A percentile compares a stretch with the other conserved stretches of the same genome.
phyloP scores from a whole-genome alignment of 192 early-diverging fungal species.

The Phlyctochytrium arcticum region DNA sequence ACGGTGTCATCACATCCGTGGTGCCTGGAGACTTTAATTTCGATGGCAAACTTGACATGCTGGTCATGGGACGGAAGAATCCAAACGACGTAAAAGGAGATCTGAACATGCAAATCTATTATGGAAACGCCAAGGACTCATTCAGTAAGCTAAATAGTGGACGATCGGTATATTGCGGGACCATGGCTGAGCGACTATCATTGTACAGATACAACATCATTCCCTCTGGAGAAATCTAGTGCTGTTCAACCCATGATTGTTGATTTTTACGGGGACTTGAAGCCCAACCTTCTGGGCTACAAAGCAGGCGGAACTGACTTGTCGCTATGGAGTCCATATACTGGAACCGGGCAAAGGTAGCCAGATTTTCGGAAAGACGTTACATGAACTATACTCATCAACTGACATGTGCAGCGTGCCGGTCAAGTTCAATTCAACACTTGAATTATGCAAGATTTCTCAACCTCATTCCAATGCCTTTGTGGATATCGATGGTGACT shows the following conservation, averaged over 20 bases:
- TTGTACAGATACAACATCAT: too few species aligned
- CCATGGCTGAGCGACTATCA: too few species aligned
- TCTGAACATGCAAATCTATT: conserved; percentile 60
- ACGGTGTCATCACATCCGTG: conserved; percentile 64
- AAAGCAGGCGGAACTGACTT: background rate
- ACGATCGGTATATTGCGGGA: too few species aligned
- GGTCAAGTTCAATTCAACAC: background rate
- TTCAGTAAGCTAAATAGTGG: conserved; percentile 56
- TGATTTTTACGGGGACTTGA: conserved; percentile 61
- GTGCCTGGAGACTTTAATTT: conserved; percentile 85
- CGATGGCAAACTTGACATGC: conserved; percentile 81
- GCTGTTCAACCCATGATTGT: conserved; percentile 55
- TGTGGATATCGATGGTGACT: conserved; percentile 91
- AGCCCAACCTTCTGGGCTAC: conserved; percentile 54
- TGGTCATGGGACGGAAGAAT: conserved; percentile 65
- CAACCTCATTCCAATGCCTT: conserved; percentile 90
- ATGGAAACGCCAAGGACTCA: conserved; percentile 61
- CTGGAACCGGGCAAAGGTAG: conserved; percentile 9
- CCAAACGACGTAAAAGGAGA: conserved; percentile 21
- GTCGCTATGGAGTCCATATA: conserved; percentile 20
- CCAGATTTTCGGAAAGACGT: background rate
- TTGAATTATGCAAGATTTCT: conserved; percentile 58
- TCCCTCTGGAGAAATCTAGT: too few species aligned
- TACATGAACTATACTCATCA: background rate
- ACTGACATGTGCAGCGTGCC: background rate